These are phyloP conservation scores for Hanseniaspora meyeri DNA, from an alignment of 805 yeast species.

Conservation along the genomic window DNA sequence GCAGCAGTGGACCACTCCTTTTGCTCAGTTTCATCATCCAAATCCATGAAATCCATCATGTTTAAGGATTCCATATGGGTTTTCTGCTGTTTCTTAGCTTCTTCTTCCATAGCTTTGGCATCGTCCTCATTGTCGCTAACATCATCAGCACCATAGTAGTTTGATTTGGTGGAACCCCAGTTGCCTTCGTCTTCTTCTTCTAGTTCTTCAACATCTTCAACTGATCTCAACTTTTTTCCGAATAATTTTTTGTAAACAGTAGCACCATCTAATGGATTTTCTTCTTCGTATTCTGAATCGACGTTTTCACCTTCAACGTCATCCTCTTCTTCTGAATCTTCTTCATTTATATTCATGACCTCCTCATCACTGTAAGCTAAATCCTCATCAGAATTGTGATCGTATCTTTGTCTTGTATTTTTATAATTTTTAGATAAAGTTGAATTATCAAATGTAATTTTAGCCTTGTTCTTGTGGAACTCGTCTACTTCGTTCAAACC, in stretches of 20 bases:
- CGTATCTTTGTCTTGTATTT: slow-evolving; percentile 33
- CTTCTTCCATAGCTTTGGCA: slow-evolving; percentile 67
- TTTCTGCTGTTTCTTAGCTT: slow-evolving; percentile 78
- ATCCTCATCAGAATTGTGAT: slow-evolving; percentile 33
- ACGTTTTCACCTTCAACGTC: slow-evolving; percentile 23
- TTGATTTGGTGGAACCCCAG: slow-evolving; percentile 36
- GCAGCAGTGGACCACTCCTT: slow-evolving; percentile 61
- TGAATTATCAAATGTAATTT: slow-evolving; percentile 44
- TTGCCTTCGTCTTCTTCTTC: slow-evolving; percentile 23
- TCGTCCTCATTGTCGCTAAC: slow-evolving; percentile 49
- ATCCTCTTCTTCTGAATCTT: slow-evolving; percentile 23
- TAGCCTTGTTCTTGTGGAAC: slow-evolving; percentile 49
- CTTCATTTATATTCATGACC: slow-evolving; percentile 28
- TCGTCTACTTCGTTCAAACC: slow-evolving; percentile 59
- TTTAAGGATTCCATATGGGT: slow-evolving; percentile 62
- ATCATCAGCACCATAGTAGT: slow-evolving; percentile 44
- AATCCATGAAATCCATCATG: slow-evolving; percentile 60
- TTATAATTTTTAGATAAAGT: slow-evolving; percentile 33
- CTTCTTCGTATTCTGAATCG: slow-evolving; percentile 23
- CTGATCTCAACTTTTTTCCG: slow-evolving; percentile 24
- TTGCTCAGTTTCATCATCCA: slow-evolving; percentile 51
- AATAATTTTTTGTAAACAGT: slow-evolving; percentile 31
- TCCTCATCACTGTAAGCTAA: slow-evolving; percentile 42
- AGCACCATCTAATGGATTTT: slow-evolving; percentile 23
- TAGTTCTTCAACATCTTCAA: slow-evolving; percentile 22